Evolutionary conservation across 306 rosid species (phyloP).

Genomic region (Vigna unguiculata): DNA sequence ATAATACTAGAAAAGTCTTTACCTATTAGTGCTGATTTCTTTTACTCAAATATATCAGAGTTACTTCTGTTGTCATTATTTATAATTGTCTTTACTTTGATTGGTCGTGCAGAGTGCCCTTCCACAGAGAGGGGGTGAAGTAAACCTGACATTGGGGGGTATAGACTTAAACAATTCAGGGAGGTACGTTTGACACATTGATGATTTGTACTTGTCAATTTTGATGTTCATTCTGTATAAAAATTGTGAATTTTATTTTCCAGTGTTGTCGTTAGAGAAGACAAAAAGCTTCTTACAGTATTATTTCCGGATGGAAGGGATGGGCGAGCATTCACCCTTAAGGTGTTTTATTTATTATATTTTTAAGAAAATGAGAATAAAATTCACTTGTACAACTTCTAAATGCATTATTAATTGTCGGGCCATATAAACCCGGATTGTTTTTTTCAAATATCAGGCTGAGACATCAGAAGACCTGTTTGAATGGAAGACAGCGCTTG

Average conservation of each 20-base stretch:
- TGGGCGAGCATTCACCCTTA: constrained; percentile 98
- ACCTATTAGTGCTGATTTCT: constrained; percentile 7
- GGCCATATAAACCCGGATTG: not conserved
- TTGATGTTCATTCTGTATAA: constrained; percentile 33
- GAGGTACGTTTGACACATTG: constrained; percentile 63
- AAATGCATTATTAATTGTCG: constrained; percentile 5
- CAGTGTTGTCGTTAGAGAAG: constrained; percentile 99
- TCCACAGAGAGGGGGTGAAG: constrained; percentile 98
- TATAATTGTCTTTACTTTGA: constrained; percentile 33
- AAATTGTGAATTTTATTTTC: constrained; percentile 49
- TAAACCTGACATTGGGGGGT: constrained; percentile 95
- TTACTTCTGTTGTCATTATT: constrained; percentile 27
- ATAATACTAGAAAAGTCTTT: not conserved
- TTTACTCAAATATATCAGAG: constrained; percentile 27
- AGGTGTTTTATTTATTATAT: constrained; percentile 61
- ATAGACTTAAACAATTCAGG: constrained; percentile 99
- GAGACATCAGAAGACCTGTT: constrained; percentile 94
- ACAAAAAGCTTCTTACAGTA: constrained; percentile 94
- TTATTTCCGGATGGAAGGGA: constrained; percentile 99
- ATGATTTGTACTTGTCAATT: constrained; percentile 21
- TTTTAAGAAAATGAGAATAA: not conserved
- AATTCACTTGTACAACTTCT: constrained; percentile 10
- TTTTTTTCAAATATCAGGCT: constrained; percentile 64
- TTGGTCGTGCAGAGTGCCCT: constrained; percentile 76
- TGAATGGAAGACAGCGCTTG: constrained; percentile 98